These are phyloP conservation scores for Mercurialis annua DNA, from an alignment of 345 rosid species.

Conservation along the genomic window DNA sequence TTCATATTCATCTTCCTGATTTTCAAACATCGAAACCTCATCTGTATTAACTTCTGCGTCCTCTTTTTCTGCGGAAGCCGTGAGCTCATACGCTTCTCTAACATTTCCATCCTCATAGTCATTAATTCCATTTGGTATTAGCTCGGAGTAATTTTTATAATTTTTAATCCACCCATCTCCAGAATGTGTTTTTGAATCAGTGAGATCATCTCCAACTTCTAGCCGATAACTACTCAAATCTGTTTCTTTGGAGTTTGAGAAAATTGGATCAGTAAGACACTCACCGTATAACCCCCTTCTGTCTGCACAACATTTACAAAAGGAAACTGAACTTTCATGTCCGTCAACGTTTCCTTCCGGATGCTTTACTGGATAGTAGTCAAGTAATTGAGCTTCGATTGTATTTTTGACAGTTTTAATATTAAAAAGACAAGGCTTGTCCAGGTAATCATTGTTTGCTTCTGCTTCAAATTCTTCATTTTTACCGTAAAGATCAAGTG, in stretches of 20 bases:
- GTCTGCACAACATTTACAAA: constrained; percentile 25
- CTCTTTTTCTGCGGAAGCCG: constrained; percentile 35
- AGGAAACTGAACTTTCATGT: constrained; percentile 17
- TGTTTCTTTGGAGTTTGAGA: constrained; percentile 25
- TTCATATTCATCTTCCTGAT: constrained; percentile 67
- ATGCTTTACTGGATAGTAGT: constrained; percentile 22
- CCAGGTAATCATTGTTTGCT: constrained; percentile 42
- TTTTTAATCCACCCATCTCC: constrained; percentile 26
- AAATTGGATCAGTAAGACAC: constrained; percentile 16
- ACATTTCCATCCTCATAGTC: constrained; percentile 23
- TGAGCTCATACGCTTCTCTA: constrained; percentile 27
- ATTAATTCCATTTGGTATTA: constrained; percentile 16
- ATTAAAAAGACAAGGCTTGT: constrained; percentile 47
- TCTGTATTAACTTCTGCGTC: constrained; percentile 27
- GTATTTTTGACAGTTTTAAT: constrained; percentile 18
- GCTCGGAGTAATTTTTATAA: constrained; percentile 20
- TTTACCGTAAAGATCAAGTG: constrained; percentile 30
- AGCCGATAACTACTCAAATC: constrained; percentile 20
- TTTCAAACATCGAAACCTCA: constrained; percentile 42
- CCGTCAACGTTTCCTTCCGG: constrained; percentile 17
- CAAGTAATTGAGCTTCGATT: constrained; percentile 18
- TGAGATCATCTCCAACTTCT: constrained; percentile 14
- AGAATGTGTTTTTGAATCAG: constrained; percentile 12
- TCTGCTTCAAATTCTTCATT: constrained; percentile 43
- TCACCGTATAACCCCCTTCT: constrained; percentile 15